Base-by-base conservation (phyloP, 2,329 filamentous ascomycete species). In the Metarhizium rileyi region DNA sequence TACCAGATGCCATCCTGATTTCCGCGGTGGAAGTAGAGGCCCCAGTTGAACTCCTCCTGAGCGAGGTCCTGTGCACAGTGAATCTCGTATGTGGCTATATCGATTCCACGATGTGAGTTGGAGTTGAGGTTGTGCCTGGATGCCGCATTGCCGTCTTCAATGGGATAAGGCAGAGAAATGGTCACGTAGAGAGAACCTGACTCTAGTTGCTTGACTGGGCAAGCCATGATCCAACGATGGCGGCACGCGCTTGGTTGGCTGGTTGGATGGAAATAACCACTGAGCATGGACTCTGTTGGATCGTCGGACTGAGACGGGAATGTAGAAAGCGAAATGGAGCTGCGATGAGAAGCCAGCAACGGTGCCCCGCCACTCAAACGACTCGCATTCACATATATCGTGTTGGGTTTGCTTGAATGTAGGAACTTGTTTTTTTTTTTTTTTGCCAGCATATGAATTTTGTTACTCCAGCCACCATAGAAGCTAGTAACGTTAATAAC, bases 11-110 rank as follows among this genome's bases (percentile, higher is more conserved):
- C 59, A 28, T 60, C 52, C 23, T 53, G 52, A 22, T 54, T 51
- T 40, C 48, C 50, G 35, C 59, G 59, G 47, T 68, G 61, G 52
- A 59, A 64, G 54, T 68, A 68, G 44, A 68, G 49, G n/a, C 63
- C 65, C 66, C 65, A 68, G 54, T 59, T 56, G 44, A 68, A 67
- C 41, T 67, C 61, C 36, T 64, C 61, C 5, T 52, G 53, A 4
- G 50, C 57, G 20, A 52, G 46, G 22, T 56, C 54, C 28, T 56
- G 43, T 5, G 57, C 43, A n/a, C 54, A 55, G 20, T 36, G 48
- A 10, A 53, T 53, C 23, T 61, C 56, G 40, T 61, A 53, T 4
- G 48, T 51, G n/a, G 46, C 52, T 5, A 53, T 46, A 22, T 52
- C 50, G 6, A 60, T 49, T 27, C 52, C 52, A n/a, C 38, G 22